phyloP scores from a whole-genome alignment of 2,329 filamentous ascomycete species.

The Fusarium secorum region DNA sequence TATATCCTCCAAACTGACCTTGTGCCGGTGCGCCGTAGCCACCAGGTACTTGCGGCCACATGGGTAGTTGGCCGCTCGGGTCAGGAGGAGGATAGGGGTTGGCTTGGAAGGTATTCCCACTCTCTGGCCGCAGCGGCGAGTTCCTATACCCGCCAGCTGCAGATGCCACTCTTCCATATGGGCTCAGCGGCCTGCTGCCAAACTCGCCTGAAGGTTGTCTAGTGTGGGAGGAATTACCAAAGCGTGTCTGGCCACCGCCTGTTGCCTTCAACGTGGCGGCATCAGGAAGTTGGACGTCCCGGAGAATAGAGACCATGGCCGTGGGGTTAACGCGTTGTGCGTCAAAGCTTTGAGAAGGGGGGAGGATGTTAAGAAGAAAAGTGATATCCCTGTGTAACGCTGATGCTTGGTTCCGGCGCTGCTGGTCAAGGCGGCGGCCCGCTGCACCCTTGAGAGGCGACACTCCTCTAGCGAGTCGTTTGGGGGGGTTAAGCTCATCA shows the following conservation, averaged over 20 bases:
- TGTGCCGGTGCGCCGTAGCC: conserved; percentile 45
- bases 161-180: conserved; percentile 55
- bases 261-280: conserved; percentile 62
- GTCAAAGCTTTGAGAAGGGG: conserved; percentile 75
- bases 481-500: conserved; percentile 75
- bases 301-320: conserved; percentile 76
- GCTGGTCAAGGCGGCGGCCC: conserved; percentile 82
- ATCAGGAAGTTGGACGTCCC: conserved; percentile 71
- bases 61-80: conserved; percentile 29
- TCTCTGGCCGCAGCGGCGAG: conserved; percentile 60
- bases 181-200: conserved; percentile 55
- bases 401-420: conserved; percentile 68
- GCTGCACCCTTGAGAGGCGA: conserved; percentile 93
- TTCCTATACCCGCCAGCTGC: conserved; percentile 58
- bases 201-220: conserved; percentile 56
- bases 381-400: conserved; percentile 76
- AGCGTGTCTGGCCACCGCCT: conserved; percentile 48
- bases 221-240: conserved; percentile 47
- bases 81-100: conserved; percentile 46
- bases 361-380: conserved; percentile 75
- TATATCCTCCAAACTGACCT: conserved; percentile 50
- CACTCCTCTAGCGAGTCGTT: conserved; percentile 87
- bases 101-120: conserved; percentile 39
- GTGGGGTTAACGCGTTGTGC: conserved; percentile 73
- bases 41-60: conserved; percentile 44